phyloP scores from a whole-genome alignment of 1,284 basidiomycete species.

The Phylloboletellus chloephorus region DNA sequence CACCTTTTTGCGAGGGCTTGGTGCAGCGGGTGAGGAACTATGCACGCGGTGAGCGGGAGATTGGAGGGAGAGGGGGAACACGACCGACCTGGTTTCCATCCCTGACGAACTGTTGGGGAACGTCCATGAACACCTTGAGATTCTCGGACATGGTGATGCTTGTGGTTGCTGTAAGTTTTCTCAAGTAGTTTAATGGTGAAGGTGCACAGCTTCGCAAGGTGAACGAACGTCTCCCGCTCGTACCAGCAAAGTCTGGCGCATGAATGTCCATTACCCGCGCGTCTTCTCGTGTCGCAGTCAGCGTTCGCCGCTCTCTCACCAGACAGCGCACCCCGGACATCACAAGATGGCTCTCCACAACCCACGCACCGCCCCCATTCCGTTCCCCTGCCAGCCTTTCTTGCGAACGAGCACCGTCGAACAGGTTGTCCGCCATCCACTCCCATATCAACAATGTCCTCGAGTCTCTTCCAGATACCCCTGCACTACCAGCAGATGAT shows the following conservation, averaged over 20 bases:
- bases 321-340: conserved; percentile 11
- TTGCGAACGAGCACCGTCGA: conserved; percentile 14
- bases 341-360: conserved; percentile 20
- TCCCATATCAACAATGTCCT: conserved; percentile 31
- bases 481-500: conserved; percentile 16
- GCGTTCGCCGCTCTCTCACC: conserved; percentile 21
- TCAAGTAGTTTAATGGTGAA: too few relatives aligned
- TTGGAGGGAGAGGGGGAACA: neutral
- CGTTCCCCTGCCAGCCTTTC: conserved; percentile 5
- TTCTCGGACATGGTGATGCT: conserved; percentile 75
- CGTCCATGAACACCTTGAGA: conserved; percentile 84
- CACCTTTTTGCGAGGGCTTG: conserved; percentile 94
- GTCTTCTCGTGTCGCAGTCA: conserved; percentile 25
- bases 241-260: too few relatives aligned
- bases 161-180: too few relatives aligned
- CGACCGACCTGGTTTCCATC: conserved; percentile 85
- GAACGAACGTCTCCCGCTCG: too few relatives aligned
- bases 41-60: conserved; percentile 4
- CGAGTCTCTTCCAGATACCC: conserved; percentile 22
- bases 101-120: conserved; percentile 87
- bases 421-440: conserved; percentile 21
- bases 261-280: conserved; percentile 46
- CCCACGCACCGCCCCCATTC: conserved; percentile 10
- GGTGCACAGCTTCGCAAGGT: too few relatives aligned
- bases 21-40: conserved; percentile 97